phyloP scores from a whole-genome alignment of 306 rosid species.

The Glycine tomentella region DNA sequence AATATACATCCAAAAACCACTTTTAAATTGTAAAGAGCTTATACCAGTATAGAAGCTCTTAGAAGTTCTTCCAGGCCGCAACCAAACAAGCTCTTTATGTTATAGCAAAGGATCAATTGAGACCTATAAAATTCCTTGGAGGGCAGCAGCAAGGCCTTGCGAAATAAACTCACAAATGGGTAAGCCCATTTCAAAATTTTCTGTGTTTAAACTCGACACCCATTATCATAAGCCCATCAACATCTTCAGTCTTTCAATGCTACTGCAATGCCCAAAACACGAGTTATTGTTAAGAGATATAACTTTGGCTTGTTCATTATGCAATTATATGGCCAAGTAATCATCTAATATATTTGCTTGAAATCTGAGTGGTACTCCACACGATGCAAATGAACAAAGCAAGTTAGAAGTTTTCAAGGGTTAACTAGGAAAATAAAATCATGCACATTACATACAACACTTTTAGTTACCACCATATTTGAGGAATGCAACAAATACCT shows the following conservation, averaged over 20 bases:
- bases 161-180: constrained; percentile 23
- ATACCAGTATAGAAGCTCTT: too few species aligned
- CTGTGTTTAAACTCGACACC: constrained; percentile 11
- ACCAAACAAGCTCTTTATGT: not conserved
- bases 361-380: constrained; percentile 15
- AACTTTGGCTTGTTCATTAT: constrained; percentile 14
- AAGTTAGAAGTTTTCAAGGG: too few species aligned
- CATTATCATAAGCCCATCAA: constrained; percentile 53
- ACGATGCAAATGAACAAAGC: constrained; percentile 23
- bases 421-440: constrained; percentile 32
- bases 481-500: constrained; percentile 60
- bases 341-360: constrained; percentile 24
- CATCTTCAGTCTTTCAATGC: constrained; percentile 59
- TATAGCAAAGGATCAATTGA: not conserved
- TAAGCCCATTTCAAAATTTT: constrained; percentile 38
- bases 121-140: not conserved
- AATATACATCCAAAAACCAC: too few species aligned
- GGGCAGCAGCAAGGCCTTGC: constrained; percentile 6
- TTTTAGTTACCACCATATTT: not conserved
- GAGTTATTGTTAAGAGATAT: constrained; percentile 12
- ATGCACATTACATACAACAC: not conserved
- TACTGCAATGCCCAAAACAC: constrained; percentile 59
- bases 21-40: too few species aligned
- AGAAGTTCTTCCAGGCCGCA: too few species aligned
- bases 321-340: not conserved